Conservation (phyloP, 2,329 filamentous ascomycete genomes). For the Pseudogymnoascus sp. region DNA sequence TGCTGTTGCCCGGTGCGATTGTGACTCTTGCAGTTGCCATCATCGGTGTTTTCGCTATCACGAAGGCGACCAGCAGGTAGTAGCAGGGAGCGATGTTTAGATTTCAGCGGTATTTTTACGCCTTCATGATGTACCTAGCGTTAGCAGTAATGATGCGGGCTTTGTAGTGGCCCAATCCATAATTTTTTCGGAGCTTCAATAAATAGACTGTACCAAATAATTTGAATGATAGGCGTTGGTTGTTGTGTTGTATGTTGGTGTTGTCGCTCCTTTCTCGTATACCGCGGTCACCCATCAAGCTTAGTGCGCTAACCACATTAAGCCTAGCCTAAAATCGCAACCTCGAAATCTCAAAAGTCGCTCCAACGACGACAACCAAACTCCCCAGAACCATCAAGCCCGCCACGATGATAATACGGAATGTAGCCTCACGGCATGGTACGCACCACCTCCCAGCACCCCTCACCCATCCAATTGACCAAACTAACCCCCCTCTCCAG, state of each 20-base stretch:
- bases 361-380: constrained; percentile 2
- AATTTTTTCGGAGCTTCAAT: background rate
- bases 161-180: background rate
- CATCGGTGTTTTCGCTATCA: constrained; percentile 83
- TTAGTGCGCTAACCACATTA: background rate
- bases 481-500: constrained; percentile 28
- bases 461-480: constrained; percentile 18
- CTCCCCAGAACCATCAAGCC: background rate
- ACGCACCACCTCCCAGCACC: constrained; percentile 20
- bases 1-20: constrained; percentile 87
- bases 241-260: background rate
- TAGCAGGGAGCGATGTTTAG: background rate
- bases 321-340: background rate
- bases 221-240: background rate
- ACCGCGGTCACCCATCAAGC: background rate
- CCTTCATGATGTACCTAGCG: constrained; percentile 8
- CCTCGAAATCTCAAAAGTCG: constrained; percentile 21
- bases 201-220: constrained; percentile 6
- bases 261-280: background rate
- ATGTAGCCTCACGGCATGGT: constrained; percentile 48
- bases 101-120: constrained; percentile 9
- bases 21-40: constrained; percentile 94
- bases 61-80: constrained; percentile 52
- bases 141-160: constrained; percentile 5
- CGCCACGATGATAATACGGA: constrained; percentile 50